Percentiles rank a stretch among this genome's conserved stretches.
Conservation (phyloP, 2,329 filamentous ascomycete genomes). For the Diaporthe caulivora region DNA sequence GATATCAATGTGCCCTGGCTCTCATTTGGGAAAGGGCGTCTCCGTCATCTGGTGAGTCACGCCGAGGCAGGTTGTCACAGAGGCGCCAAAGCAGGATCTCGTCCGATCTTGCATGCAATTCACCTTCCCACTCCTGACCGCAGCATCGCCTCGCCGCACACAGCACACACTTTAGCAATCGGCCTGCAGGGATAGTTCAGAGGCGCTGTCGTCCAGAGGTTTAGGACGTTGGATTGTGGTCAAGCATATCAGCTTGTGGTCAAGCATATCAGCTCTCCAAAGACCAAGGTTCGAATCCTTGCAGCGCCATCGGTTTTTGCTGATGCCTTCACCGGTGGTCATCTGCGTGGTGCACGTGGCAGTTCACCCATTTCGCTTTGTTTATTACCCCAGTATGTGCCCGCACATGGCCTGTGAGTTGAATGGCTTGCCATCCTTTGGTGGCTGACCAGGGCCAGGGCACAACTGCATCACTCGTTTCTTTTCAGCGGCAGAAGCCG, state of each 20-base stretch:
- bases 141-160: not conserved
- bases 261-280: not conserved
- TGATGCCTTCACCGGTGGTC: not conserved
- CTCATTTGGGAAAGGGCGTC: no score
- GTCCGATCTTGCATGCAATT: not conserved
- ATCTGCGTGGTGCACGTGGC: not conserved
- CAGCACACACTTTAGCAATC: not conserved
- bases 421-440: no score
- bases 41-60: not conserved
- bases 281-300: constrained; percentile 32
- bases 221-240: constrained; percentile 28
- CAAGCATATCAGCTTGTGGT: not conserved
- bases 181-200: no score
- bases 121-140: not conserved
- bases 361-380: no score
- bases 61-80: not conserved
- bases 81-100: not conserved
- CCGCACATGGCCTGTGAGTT: no score
- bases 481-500: not conserved
- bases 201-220: constrained; percentile 28
- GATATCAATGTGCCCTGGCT: no score
- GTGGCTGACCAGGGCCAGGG: no score
- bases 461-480: not conserved
- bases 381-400: not conserved
- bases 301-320: constrained; percentile 13